Evolutionary conservation across 2,329 filamentous ascomycete species (phyloP), one percentile per base, ranked within the genome.

Genomic region (Helicocarpus griseus): DNA sequence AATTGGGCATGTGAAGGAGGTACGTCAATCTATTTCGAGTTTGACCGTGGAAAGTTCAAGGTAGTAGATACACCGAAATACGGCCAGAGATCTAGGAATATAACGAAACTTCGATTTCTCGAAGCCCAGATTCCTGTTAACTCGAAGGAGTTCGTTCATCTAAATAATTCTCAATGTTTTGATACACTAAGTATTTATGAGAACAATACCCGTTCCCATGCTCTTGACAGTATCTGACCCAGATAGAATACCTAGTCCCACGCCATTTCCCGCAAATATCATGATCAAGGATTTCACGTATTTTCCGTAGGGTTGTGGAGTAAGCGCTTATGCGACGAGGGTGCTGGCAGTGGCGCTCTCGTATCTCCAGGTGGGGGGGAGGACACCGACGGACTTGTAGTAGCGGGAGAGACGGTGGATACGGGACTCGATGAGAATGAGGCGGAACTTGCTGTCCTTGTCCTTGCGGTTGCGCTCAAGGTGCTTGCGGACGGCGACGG

Each of bases 381-480:
- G 79, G 63, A 78, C 81, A 77, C 82, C 80, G 67, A 85, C 91
- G 73, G 89, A 91, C 87, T 96, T 97, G 88, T 97, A 98, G 87
- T 97, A 97, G 67, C 93, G 87, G 72, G 89, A 93, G 65, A 98
- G 87, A 80, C 93, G 91, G 87, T 98, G 93, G 78, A 98, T 97
- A 78, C 94, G 89, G 73, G 93, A 97, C 83, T 98, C 93, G 78
- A 98, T 95, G 67, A 98, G 87, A 91, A 98, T 98, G 63, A 98
- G 88, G 73, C 93, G 91, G 88, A 98, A 98, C 83, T 98, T 98
- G 82, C 86, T 88, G 83, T 98, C 93, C 82, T 89, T 95, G 83
- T 98, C 93, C 85, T 98, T 98, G 79, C 93, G 91, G 86, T 98
- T 98, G 78, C 89, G 89, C 85, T 96, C 89, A 65, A 98, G 89